These are phyloP conservation scores for Flaveria ramosissima DNA, from an alignment of 129 eudicot species.

Conservation along the genomic window DNA sequence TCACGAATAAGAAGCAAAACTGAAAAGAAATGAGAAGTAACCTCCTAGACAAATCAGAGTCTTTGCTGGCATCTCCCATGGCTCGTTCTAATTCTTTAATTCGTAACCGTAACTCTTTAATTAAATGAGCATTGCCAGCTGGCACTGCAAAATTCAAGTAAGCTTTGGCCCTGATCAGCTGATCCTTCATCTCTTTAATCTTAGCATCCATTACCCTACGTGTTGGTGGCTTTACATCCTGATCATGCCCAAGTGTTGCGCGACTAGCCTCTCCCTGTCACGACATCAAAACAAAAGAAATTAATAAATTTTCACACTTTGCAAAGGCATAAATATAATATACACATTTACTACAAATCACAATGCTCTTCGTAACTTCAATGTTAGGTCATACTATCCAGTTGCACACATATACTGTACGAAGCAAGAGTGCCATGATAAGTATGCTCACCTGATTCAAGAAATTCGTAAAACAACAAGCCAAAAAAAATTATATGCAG, in stretches of 20 bases:
- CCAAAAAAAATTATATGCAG: neutral
- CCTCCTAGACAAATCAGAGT: conserved; percentile 74
- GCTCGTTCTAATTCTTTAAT: conserved; percentile 75
- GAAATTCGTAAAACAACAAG: neutral
- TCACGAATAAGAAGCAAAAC: neutral
- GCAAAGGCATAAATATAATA: conserved; percentile 10
- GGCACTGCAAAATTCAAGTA: conserved; percentile 71
- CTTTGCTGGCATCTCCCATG: conserved; percentile 62
- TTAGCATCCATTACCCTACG: conserved; percentile 52
- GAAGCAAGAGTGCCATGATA: neutral
- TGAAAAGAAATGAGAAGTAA: conserved; percentile 24
- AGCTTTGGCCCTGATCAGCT: conserved; percentile 83
- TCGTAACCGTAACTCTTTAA: conserved; percentile 75
- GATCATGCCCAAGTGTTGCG: conserved; percentile 40
- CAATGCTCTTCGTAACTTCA: conserved; percentile 14
- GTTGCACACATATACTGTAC: neutral
- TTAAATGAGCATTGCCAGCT: conserved; percentile 68
- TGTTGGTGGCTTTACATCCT: conserved; percentile 24
- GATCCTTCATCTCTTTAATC: conserved; percentile 89
- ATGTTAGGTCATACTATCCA: conserved; percentile 2
- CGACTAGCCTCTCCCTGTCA: conserved; percentile 49
- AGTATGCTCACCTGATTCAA: neutral
- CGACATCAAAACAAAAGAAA: conserved; percentile 21
- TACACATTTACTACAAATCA: neutral
- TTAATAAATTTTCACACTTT: neutral